Conservation (phyloP, 495 filamentous ascomycete genomes). For the Xylaria venustula region DNA sequence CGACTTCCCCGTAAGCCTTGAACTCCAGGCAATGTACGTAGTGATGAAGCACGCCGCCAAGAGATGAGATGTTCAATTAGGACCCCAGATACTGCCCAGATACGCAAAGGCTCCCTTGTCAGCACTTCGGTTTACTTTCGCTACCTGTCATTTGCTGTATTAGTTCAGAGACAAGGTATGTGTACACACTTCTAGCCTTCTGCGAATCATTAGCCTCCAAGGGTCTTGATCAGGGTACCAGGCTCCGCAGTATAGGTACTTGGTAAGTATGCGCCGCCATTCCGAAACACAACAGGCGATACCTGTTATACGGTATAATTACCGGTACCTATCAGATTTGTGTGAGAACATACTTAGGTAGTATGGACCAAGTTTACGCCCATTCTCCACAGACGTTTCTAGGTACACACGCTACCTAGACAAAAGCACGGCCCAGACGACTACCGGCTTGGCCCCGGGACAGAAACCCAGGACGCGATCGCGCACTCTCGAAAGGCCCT, state of each 20-base stretch:
- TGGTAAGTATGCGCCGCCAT: not conserved
- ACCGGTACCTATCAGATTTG: not conserved
- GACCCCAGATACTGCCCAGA: not conserved
- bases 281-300: not conserved
- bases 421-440: not conserved
- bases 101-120: not conserved
- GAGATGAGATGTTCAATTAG: not conserved
- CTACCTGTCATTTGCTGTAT: constrained; percentile 7
- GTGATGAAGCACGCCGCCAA: too few species aligned
- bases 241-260: too few species aligned
- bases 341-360: not conserved
- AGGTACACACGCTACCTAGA: not conserved
- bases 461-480: not conserved
- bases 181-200: too few species aligned
- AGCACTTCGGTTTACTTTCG: not conserved
- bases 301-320: too few species aligned
- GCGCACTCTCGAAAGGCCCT: not conserved
- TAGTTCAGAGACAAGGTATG: too few species aligned
- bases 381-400: not conserved
- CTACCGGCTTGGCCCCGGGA: too few species aligned
- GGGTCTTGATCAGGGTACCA: too few species aligned
- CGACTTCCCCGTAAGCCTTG: too few species aligned
- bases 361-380: too few species aligned
- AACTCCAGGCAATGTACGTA: too few species aligned
- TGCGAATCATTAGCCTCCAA: too few species aligned